Conservation (phyloP, 768 basidiomycete species). For the Amyloporia xantha region DNA sequence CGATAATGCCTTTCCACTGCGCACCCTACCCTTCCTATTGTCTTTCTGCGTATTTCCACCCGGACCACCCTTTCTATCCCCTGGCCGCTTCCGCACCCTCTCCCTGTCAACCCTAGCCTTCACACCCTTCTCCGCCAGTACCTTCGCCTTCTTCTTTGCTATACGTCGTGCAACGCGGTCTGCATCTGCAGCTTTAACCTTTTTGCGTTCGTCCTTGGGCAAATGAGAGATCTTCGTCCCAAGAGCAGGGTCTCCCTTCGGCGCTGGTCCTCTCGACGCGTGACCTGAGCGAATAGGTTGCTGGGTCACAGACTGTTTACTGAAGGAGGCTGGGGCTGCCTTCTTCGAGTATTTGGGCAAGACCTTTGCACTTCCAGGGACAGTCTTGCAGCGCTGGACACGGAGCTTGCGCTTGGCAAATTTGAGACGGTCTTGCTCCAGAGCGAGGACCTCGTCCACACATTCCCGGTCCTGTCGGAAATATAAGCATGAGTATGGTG, state of each 20-base stretch:
- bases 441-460: constrained; percentile 85
- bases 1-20: constrained; percentile 46
- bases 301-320: constrained; percentile 11
- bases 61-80: constrained; percentile 26
- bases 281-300: not conserved
- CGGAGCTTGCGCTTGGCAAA: constrained; percentile 92
- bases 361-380: constrained; percentile 34
- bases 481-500: not conserved
- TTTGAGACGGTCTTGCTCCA: constrained; percentile 72
- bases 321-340: constrained; percentile 15
- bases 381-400: constrained; percentile 84
- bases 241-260: constrained; percentile 78
- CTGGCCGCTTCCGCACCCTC: constrained; percentile 37
- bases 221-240: constrained; percentile 74
- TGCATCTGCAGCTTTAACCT: constrained; percentile 68
- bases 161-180: constrained; percentile 78
- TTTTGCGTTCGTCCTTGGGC: constrained; percentile 82
- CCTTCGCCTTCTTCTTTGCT: constrained; percentile 83
- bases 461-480: constrained; percentile 72
- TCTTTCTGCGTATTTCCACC: constrained; percentile 23
- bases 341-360: constrained; percentile 19
- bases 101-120: constrained; percentile 34
- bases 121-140: constrained; percentile 38
- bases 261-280: constrained; percentile 28
- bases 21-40: constrained; percentile 38